These are phyloP conservation scores for Gloeostereum incarnatum DNA, from an alignment of 768 basidiomycete species.

Conservation along the genomic window DNA sequence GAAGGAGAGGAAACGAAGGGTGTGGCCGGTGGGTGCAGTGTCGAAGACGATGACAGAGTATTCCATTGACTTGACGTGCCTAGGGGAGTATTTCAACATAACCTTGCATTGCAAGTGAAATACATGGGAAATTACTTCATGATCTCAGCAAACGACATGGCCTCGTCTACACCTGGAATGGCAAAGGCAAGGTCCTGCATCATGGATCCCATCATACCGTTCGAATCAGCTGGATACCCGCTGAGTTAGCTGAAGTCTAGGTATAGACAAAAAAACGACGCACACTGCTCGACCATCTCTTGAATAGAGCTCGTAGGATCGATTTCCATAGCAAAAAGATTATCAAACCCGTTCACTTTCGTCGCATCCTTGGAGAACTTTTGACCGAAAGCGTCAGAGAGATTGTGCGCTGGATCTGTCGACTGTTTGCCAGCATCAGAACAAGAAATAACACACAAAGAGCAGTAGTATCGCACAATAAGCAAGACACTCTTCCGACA, in stretches of 20 bases:
- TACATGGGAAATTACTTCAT: conserved; percentile 72
- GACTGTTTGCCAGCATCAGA: conserved; percentile 42
- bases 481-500: conserved; percentile 92
- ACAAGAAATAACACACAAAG: not conserved
- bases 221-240: conserved; percentile 58
- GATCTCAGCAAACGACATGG: conserved; percentile 99
- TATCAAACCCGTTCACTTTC: conserved; percentile 94
- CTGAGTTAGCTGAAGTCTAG: not conserved
- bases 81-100: conserved; percentile 19
- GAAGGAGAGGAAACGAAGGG: conserved; percentile 97
- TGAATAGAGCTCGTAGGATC: conserved; percentile 97
- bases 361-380: conserved; percentile 99
- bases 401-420: conserved; percentile 98
- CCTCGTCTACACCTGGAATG: conserved; percentile 98
- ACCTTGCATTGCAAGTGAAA: not conserved
- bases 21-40: conserved; percentile 98
- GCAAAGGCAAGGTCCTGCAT: conserved; percentile 99
- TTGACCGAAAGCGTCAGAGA: conserved; percentile 97
- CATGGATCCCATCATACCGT: conserved; percentile 97
- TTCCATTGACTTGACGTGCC: conserved; percentile 99
- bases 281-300: conserved; percentile 98
- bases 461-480: conserved; percentile 50
- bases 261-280: conserved; percentile 14
- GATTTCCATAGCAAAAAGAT: conserved; percentile 98
- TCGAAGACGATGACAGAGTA: conserved; percentile 99